Evolutionary conservation across 345 rosid genomes (phyloP).

Genomic region (Eucalyptus caleyi): DNA sequence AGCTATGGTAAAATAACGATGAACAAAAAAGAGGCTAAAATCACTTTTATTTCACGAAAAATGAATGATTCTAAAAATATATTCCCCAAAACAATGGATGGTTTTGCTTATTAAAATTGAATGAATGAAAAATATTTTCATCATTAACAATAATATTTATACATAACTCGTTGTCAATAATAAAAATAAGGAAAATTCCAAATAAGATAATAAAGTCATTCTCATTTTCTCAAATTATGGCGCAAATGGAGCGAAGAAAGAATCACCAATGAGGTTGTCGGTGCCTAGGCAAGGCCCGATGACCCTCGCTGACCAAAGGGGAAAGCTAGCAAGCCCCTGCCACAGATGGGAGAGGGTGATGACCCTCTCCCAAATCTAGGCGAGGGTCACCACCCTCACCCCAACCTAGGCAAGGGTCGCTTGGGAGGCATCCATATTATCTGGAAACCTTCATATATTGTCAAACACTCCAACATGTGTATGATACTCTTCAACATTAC

Average conservation of each 20-base stretch:
- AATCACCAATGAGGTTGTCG: no score
- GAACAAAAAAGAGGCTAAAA: neutral
- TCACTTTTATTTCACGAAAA: neutral
- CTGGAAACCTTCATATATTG: rapidly evolving
- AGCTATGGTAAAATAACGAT: neutral
- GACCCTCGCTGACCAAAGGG: no score
- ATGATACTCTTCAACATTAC: no score
- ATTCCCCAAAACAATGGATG: neutral
- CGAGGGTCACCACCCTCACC: no score
- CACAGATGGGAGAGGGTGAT: rapidly evolving
- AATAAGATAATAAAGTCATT: no score
- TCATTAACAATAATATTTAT: rapidly evolving
- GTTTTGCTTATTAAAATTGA: neutral
- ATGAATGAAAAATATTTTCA: neutral
- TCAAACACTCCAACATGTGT: rapidly evolving
- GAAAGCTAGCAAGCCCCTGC: no score
- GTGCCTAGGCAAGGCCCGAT: rapidly evolving
- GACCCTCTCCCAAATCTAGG: no score
- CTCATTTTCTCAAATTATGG: no score
- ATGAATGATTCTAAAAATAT: neutral
- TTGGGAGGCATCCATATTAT: no score
- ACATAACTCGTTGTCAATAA: neutral
- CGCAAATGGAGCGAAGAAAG: rapidly evolving
- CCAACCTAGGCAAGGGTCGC: no score
- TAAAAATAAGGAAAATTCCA: neutral